Percentiles rank a stretch among this genome's conserved stretches.
Evolutionary conservation across 164 flowering plant genomes (phyloP).

Genomic region (Akebia trifoliata): DNA sequence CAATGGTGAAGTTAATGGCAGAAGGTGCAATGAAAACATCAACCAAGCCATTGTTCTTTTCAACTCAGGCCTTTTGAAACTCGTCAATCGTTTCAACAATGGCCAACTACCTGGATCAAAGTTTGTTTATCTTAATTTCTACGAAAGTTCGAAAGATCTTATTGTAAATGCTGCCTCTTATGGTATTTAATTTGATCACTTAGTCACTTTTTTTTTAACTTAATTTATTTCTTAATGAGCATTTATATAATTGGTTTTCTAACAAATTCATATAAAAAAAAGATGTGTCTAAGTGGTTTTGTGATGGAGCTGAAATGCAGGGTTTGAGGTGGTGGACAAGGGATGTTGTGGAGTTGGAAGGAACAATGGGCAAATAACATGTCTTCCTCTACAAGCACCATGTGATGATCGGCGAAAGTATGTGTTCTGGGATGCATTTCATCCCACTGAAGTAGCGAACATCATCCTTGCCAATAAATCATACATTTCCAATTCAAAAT

Average conservation of each 20-base stretch:
- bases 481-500: conserved; percentile 24
- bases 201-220: background rate
- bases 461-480: conserved; percentile 43
- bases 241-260: too few relatives aligned
- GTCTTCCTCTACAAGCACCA: conserved; percentile 81
- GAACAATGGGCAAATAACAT: conserved; percentile 85
- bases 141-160: conserved; percentile 33
- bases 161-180: conserved; percentile 36
- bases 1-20: conserved; percentile 25
- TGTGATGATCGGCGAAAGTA: conserved; percentile 56
- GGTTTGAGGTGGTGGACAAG: conserved; percentile 69
- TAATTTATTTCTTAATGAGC: background rate
- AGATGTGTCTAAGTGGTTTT: too few relatives aligned
- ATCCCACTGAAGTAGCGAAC: conserved; percentile 65
- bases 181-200: conserved; percentile 35
- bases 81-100: conserved; percentile 53
- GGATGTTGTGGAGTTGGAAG: conserved; percentile 92
- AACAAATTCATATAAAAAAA: too few relatives aligned
- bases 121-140: conserved; percentile 64
- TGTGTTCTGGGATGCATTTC: conserved; percentile 88
- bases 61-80: conserved; percentile 52
- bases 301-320: too few relatives aligned
- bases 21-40: conserved; percentile 60
- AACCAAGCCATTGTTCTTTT: conserved; percentile 53
- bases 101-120: conserved; percentile 66